Evolutionary conservation across 176 grass and related monocot genomes (phyloP).

Genomic region (Luzula sylvatica): DNA sequence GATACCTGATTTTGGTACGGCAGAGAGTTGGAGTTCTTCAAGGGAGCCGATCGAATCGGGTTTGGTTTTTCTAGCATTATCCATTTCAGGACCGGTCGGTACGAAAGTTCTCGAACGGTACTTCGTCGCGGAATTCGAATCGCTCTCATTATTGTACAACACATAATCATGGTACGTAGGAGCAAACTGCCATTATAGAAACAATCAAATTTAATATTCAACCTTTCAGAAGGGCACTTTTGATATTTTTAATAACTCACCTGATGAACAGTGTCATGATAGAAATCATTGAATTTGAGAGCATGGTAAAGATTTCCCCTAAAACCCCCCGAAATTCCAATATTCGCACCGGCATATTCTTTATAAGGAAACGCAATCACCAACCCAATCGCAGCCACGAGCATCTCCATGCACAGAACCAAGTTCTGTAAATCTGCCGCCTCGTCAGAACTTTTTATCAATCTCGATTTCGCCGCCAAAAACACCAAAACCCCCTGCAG

Average conservation of each 20-base stretch:
- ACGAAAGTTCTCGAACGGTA: conserved; percentile 55
- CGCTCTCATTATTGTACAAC: conserved; percentile 55
- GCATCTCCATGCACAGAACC: conserved; percentile 91
- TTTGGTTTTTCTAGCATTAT: conserved; percentile 41
- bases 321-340: conserved; percentile 45
- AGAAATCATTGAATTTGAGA: conserved; percentile 80
- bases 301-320: conserved; percentile 60
- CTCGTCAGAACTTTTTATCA: conserved; percentile 73
- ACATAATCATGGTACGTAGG: conserved; percentile 93
- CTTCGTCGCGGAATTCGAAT: conserved; percentile 45
- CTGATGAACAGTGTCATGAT: conserved; percentile 96
- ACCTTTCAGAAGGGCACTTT: no score
- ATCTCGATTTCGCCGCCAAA: conserved; percentile 81
- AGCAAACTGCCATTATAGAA: conserved; percentile 44
- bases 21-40: conserved; percentile 24
- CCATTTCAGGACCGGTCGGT: conserved; percentile 50
- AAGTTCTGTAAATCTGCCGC: conserved; percentile 91
- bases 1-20: conserved; percentile 16
- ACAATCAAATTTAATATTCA: neutral
- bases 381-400: conserved; percentile 68
- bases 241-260: conserved; percentile 27
- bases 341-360: conserved; percentile 83
- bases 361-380: conserved; percentile 89
- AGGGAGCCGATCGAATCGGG: conserved; percentile 6
- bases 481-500: conserved; percentile 98